Evolutionary conservation across 805 yeast genomes (phyloP), one percentile per base, ranked within the genome.

Genomic region (Nakazawaea siamensis): DNA sequence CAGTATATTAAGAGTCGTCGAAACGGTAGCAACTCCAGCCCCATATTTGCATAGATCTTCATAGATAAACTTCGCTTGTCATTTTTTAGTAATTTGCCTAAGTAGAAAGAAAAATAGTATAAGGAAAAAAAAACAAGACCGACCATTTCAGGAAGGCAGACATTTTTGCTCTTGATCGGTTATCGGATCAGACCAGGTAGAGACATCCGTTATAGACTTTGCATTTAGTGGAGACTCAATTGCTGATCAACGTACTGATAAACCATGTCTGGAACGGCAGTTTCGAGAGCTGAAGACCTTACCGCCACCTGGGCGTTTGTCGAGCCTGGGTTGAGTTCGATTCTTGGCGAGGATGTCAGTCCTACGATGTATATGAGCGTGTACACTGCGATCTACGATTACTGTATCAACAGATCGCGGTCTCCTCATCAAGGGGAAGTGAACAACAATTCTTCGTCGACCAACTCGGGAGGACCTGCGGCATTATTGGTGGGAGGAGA

Each of bases 371-470:
- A 85, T 58, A 84, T 87, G 82, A 80, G 80, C 45, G 82, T 90
- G 39, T 88, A 88, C 58, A 85, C 96, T 1, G 90, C 94, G 4
- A 80, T 90, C 43, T 90, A 87, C 63, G 87, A 88, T 59, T 88
- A 84, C 54, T 88, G 97, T 63, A 88, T 86, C 29, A 79, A 80
- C 48, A 79, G 80, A 44, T 77, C 87, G 4, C 66, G 85, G 33
- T 65, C 62, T 38, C 68, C 54, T 52, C 62, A 58, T 15, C 54
- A 58, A 25, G 28, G 43, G 3, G 35, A 50, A 15, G 37, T 31
- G 11, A 34, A 38, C 23, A 46, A 46, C 24, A 43, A 44, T 30
- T 29, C 29, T 21, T 13, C 18, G 13, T 13, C 13, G 14, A 14
- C 11, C n/a, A 16, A 21, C 12, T 49, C 46, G 27, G 17, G 51